phyloP scores from a whole-genome alignment of 192 early-diverging fungal genomes.

The Umbelopsis isabellina region DNA sequence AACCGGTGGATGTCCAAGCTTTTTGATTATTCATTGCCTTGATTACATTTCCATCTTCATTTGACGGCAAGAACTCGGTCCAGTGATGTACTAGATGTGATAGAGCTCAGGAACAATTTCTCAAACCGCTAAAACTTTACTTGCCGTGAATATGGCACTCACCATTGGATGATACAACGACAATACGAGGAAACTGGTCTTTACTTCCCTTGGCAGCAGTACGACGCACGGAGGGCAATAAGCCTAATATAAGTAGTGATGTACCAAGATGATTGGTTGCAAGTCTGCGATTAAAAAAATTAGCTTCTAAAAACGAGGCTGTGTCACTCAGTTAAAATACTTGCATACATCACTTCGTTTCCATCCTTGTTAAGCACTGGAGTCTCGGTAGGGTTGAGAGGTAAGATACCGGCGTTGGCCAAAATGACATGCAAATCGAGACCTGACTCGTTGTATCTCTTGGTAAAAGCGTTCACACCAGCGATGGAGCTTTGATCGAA shows the following conservation, averaged over 20 bases:
- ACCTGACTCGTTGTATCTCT: conserved; percentile 34
- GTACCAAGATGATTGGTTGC: conserved; percentile 33
- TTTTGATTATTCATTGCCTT: conserved; percentile 22
- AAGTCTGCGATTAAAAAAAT: conserved; percentile 10
- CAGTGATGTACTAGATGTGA: conserved; percentile 22
- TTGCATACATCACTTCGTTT: conserved; percentile 29
- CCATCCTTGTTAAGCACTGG: conserved; percentile 19
- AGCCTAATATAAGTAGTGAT: conserved; percentile 24
- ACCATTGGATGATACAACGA: conserved; percentile 31
- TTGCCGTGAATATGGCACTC: background rate
- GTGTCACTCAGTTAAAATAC: background rate
- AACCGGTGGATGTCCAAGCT: background rate
- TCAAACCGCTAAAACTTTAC: too few relatives aligned
- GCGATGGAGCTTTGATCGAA: conserved; percentile 30
- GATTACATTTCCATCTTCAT: conserved; percentile 21
- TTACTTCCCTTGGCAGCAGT: conserved; percentile 17
- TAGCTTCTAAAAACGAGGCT: background rate
- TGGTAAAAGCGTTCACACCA: conserved; percentile 39
- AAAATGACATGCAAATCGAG: conserved; percentile 46
- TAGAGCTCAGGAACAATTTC: background rate
- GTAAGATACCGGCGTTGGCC: conserved; percentile 53
- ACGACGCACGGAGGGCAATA: conserved; percentile 23
- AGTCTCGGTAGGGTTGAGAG: background rate
- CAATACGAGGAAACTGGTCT: conserved; percentile 22
- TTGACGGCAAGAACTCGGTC: conserved; percentile 5